phyloP scores from a whole-genome alignment of 2,329 filamentous ascomycete species.

The Ophiocordyceps sinensis region DNA sequence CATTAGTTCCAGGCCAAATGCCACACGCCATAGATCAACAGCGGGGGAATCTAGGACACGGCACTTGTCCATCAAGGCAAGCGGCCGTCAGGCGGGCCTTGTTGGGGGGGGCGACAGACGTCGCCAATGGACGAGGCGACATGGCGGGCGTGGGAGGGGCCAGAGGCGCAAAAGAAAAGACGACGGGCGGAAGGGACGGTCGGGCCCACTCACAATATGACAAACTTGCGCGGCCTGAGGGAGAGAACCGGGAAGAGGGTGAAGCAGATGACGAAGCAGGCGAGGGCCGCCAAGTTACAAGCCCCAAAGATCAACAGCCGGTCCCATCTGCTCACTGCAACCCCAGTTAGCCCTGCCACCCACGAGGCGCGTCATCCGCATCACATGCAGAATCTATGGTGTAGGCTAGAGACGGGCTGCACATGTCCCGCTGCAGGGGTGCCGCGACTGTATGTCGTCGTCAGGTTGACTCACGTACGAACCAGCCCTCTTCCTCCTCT shows the following conservation, averaged over 20 bases:
- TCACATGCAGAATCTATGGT: conserved; percentile 25
- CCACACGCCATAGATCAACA: conserved; percentile 1
- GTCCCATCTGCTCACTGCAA: conserved; percentile 90
- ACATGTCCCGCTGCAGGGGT: conserved; percentile 32
- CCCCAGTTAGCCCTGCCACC: conserved; percentile 20
- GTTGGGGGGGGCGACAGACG: background rate
- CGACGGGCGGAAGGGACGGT: background rate
- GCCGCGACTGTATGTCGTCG: conserved; percentile 11
- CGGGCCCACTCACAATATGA: conserved; percentile 68
- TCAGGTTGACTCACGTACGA: conserved; percentile 62
- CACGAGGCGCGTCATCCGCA: conserved; percentile 26
- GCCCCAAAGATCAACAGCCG: conserved; percentile 81
- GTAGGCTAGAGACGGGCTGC: conserved; percentile 21
- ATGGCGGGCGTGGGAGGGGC: background rate
- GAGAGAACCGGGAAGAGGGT: conserved; percentile 74
- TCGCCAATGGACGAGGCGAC: conserved; percentile 3
- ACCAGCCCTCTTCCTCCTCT: conserved; percentile 92
- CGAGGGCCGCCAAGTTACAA: conserved; percentile 77
- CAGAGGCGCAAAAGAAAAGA: conserved; percentile 4
- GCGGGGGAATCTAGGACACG: background rate
- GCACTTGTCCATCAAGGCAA: background rate
- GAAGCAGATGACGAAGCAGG: conserved; percentile 90
- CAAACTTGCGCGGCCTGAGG: conserved; percentile 80
- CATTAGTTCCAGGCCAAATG: conserved; percentile 10
- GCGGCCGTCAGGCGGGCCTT: background rate